Evolutionary conservation across 2,329 filamentous ascomycete genomes (phyloP), one percentile per base, ranked within the genome.

Genomic region (Leptographium lundbergii): DNA sequence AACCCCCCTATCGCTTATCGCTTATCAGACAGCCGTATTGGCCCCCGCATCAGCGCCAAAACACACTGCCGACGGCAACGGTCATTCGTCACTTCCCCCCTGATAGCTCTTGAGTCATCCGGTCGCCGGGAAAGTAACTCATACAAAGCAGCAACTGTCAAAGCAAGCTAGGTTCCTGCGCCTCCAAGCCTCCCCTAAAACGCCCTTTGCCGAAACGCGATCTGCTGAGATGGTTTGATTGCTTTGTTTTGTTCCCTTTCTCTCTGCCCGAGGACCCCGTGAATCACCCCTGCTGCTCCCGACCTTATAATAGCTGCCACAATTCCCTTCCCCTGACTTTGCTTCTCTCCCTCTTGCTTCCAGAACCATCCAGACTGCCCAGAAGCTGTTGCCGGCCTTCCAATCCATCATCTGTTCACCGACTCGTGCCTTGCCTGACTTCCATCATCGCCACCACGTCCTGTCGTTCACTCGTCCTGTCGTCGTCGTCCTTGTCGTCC

Each of bases 1-100:
- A 42, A n/a, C 36, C n/a, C 13, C 24, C 52, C 50, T 59, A 56
- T 59, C 57, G 53, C 57, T 59, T 59, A 59, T 59, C 57, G 54
- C 54, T 45, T 57, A 51, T 51, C 48, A 51, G 48, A 13, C 32
- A 34, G 48, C 17, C 25, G n/a, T 51, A 29, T 24, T 29, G 13
- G 48, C 25, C 39, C 53, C 53, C 53, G 53, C 53, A 45, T 27
- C 51, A 27, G 50, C 39, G 13, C 19, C 24, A 45, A 29, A 34
- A 19, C 50, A 51, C n/a, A n/a, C 11, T n/a, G 7, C 47, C 17
- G n/a, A 24, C 34, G 17, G 29, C 47, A 25, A 25, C 36, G 6
- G 22, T 42, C 36, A 48, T 29, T 54, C 57, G 50, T 47, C 50
- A 10, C 57, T 53, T 6, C 19, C 56, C 32, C 55, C 47, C 29